Evolutionary conservation across 805 yeast genomes (phyloP).

Genomic region (Saccharomycopsis fermentans): DNA sequence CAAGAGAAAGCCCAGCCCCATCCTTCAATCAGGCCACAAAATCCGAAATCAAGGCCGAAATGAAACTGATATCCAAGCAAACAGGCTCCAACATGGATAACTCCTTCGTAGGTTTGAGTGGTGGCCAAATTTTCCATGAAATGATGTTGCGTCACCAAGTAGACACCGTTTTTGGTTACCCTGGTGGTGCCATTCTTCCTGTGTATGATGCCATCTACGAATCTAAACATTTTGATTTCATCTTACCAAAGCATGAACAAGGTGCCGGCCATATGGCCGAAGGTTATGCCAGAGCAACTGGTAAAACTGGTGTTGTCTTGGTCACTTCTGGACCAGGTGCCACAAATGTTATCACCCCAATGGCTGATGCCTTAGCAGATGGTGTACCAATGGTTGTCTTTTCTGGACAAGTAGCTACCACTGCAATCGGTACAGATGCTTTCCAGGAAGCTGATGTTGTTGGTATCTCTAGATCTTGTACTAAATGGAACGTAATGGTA

Average conservation of each 20-base stretch:
- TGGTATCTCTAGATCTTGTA: constrained; percentile 94
- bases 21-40: neutral
- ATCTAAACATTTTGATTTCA: constrained; percentile 79
- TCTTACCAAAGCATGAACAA: constrained; percentile 94
- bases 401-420: constrained; percentile 94
- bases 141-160: constrained; percentile 97
- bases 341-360: constrained; percentile 94
- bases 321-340: constrained; percentile 99
- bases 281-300: constrained; percentile 92
- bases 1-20: neutral
- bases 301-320: constrained; percentile 94
- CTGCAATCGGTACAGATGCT: constrained; percentile 95
- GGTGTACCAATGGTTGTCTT: constrained; percentile 96
- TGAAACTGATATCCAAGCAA: neutral
- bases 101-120: constrained; percentile 90
- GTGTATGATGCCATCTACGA: constrained; percentile 95
- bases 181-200: constrained; percentile 98
- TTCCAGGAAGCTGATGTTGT: constrained; percentile 98
- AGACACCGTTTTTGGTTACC: constrained; percentile 93
- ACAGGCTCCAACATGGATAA: constrained; percentile 44
- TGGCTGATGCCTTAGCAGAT: constrained; percentile 95
- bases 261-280: constrained; percentile 99
- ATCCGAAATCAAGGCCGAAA: neutral
- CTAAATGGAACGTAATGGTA: constrained; percentile 99
- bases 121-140: constrained; percentile 97